These are phyloP conservation scores for Solanum commersonii DNA, from an alignment of 257 asterid genomes.

Conservation along the genomic window DNA sequence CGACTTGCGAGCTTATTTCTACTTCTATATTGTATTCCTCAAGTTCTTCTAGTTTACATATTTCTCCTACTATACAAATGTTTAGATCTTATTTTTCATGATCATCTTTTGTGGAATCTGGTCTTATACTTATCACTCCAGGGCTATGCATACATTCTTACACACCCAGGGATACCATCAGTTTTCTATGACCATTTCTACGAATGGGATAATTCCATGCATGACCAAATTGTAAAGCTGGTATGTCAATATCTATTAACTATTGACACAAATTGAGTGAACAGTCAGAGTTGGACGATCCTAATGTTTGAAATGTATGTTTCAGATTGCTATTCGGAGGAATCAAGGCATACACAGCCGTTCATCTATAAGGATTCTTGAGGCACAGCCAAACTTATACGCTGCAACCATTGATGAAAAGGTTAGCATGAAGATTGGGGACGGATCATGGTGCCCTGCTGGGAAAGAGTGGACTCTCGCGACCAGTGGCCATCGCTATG, in stretches of 20 bases:
- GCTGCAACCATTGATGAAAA: slow-evolving; percentile 81
- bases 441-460: slow-evolving; percentile 81
- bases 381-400: slow-evolving; percentile 70
- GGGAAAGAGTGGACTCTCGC: slow-evolving; percentile 83
- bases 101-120: neutral
- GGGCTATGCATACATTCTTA: slow-evolving; percentile 83
- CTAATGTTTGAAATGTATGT: neutral
- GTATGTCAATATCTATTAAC: slow-evolving; percentile 23
- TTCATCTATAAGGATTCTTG: slow-evolving; percentile 50
- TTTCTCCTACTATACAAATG: neutral
- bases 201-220: slow-evolving; percentile 55
- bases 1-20: neutral
- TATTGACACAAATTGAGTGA: neutral
- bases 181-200: slow-evolving; percentile 89
- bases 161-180: slow-evolving; percentile 89
- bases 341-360: slow-evolving; percentile 66
- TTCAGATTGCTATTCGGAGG: slow-evolving; percentile 61
- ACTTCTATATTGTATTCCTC: neutral
- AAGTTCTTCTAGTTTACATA: neutral
- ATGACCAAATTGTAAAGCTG: slow-evolving; percentile 78
- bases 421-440: slow-evolving; percentile 80
- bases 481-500: slow-evolving; percentile 72
- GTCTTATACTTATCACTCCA: slow-evolving; percentile 7
- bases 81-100: neutral
- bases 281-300: neutral